phyloP scores from a whole-genome alignment of 768 basidiomycete species.

The Podaxis sp. region DNA sequence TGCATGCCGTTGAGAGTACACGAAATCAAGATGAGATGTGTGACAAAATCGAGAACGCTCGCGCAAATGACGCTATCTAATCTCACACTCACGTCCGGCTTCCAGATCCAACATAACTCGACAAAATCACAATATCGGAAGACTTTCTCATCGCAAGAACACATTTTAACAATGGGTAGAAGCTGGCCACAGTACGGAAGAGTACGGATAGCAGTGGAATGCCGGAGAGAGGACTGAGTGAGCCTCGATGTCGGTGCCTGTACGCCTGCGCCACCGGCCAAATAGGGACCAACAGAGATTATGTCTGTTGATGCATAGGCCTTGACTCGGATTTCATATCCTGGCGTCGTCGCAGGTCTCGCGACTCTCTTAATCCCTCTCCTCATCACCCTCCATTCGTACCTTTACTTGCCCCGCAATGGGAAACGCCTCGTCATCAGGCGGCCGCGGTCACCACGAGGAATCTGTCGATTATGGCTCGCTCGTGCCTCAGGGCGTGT shows the following conservation, averaged over 20 bases:
- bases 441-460: conserved; percentile 72
- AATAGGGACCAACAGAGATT: conserved; percentile 40
- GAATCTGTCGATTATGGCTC: conserved; percentile 83
- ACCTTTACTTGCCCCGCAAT: conserved; percentile 37
- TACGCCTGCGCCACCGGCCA: conserved; percentile 33
- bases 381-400: conserved; percentile 11
- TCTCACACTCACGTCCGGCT: conserved; percentile 24
- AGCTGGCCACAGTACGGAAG: neutral
- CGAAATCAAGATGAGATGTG: too few species aligned
- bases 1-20: too few species aligned
- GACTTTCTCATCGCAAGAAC: neutral
- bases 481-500: conserved; percentile 82
- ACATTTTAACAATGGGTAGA: neutral
- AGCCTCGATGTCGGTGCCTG: neutral
- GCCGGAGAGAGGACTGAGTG: neutral
- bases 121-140: neutral
- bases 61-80: conserved; percentile 27
- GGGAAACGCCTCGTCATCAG: conserved; percentile 83
- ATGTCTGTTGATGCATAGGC: conserved; percentile 18
- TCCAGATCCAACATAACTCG: neutral
- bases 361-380: conserved; percentile 17
- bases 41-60: too few species aligned
- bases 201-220: neutral
- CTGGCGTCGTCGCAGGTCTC: conserved; percentile 19
- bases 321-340: conserved; percentile 27